Evolutionary conservation across 495 filamentous ascomycete species (phyloP), one percentile per base, ranked within the genome.

Genomic region (Lepidopterella palustris): DNA sequence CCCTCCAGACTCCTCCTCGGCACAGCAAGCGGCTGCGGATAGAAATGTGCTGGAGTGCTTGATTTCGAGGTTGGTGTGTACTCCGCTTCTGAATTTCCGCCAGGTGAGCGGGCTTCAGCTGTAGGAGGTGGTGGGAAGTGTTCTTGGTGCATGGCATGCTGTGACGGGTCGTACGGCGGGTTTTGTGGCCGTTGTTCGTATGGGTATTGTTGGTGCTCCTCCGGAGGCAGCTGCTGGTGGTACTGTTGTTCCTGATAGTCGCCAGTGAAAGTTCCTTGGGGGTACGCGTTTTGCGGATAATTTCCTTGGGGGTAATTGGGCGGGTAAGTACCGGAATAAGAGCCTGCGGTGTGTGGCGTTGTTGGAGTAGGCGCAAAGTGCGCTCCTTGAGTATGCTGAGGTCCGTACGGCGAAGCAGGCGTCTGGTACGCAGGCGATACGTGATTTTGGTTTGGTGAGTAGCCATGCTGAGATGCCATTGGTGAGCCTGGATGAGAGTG

Each of bases 31-130:
- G 60, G 59, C 42, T 63, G 64, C n/a, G 58, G 60, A 45, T 68
- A 68, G 48, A 68, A 68, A 13, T 68, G 65, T 35, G 65, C 65
- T 0, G 65, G 65, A 25, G 65, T 68, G 32, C 54, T 60, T 3
- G 45, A 9, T 8, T 21, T 58, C 31, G 56, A 58, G 28, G 55
- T 62, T 15, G 56, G 53, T n/a, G 56, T 24, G 9, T 48, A 5
- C 28, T 49, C 8, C 1, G 6, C 15, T 2, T 45, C 55, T 6
- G 53, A 60, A 6, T 57, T 29, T 50, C 65, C 40, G 1, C 59
- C 55, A 4, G 57, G 53, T 21, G 53, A 61, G 9, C 57, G 15
- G 28, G 25, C 25, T 18, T 25, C 47, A 13, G 47, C 21, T 13
- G 18, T 24, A 1, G 52, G 52, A 2, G 52, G 52, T 9, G 52